Evolutionary conservation across 1,284 basidiomycete species (phyloP), one percentile per base, ranked within the genome.

Genomic region (Ceratobasidium sp.): DNA sequence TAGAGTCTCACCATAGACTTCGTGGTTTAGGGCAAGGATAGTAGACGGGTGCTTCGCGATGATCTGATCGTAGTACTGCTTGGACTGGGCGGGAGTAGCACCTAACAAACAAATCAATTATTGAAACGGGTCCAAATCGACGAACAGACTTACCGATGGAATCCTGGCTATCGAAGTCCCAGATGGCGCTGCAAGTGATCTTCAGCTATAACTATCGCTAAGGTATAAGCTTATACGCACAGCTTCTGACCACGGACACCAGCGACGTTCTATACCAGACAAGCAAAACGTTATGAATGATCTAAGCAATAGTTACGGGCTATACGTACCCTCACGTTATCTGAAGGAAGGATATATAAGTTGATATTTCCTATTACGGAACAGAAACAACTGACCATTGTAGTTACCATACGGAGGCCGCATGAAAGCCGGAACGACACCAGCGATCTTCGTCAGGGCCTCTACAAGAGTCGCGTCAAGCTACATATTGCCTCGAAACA

Each of bases 341-440:
- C 71, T 73, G 50, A 11, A 47, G n/a, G 29, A 5, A 45, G 9
- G 2, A n/a, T 48, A 22, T 29, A 19, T 54, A 48, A 33, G 24
- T 17, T 11, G 19, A 1, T 31, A 29, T 4, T 63, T 50, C 8
- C 31, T 31, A 22, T n/a, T 15, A 27, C 9, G 15, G 31, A 63
- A 17, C 24, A 56, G 33, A 9, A n/a, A 8, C 11, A 11, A n/a
- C 75, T 33, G 56, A 77, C 77, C 75, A 56, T 78, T 77, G 63
- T 75, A 77, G 44, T 74, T 73, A 31, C 77, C 77, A 41, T 50
- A 78, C 1, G 77, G 77, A 54, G 77, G 77, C 45, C 77, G 76
- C 74, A 78, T 75, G 51, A 74, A 71, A 4, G 74, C 59, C 14
- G 77, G 76, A 17, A 24, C 17, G 15, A 75, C 57, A 29, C 76